Conservation (phyloP, 176 grass and related monocot species). For the Aechmea fasciata region DNA sequence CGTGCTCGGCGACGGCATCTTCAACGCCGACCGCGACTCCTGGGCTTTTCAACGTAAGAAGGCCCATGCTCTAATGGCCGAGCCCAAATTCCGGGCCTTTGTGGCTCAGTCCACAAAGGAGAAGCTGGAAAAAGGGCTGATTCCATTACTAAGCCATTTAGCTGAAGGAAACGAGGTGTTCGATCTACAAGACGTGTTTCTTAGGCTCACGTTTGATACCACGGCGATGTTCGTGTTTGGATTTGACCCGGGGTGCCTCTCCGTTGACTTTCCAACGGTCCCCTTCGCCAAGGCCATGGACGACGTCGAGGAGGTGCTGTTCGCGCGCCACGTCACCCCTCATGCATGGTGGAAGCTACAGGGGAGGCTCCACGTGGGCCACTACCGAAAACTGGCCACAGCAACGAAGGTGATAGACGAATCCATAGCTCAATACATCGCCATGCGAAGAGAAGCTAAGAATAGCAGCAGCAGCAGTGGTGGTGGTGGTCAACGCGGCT, state of each 20-base stretch:
- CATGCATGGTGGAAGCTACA: neutral
- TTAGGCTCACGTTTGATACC: slow-evolving; percentile 33
- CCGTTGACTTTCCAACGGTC: slow-evolving; percentile 20
- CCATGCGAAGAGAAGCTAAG: neutral
- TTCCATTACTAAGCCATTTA: neutral
- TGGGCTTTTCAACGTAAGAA: slow-evolving; percentile 33
- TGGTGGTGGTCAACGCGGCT: neutral
- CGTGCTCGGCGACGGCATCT: slow-evolving; percentile 43
- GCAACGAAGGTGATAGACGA: slow-evolving; percentile 15
- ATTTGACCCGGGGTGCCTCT: slow-evolving; percentile 35
- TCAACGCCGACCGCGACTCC: slow-evolving; percentile 33
- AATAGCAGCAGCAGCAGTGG: neutral
- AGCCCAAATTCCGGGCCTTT: slow-evolving; percentile 23
- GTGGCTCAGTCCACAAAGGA: neutral
- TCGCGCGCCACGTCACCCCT: neutral
- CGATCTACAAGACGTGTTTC: slow-evolving; percentile 29
- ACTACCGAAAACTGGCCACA: slow-evolving; percentile 4
- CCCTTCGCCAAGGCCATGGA: slow-evolving; percentile 23
- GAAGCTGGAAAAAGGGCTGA: neutral
- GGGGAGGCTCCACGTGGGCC: neutral
- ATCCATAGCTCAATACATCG: neutral
- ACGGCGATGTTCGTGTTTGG: slow-evolving; percentile 36
- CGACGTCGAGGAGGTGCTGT: neutral
- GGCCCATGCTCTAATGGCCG: slow-evolving; percentile 20
- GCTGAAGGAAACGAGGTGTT: neutral